phyloP scores from a whole-genome alignment of 2,329 filamentous ascomycete species.

The Colletotrichum caudatum region DNA sequence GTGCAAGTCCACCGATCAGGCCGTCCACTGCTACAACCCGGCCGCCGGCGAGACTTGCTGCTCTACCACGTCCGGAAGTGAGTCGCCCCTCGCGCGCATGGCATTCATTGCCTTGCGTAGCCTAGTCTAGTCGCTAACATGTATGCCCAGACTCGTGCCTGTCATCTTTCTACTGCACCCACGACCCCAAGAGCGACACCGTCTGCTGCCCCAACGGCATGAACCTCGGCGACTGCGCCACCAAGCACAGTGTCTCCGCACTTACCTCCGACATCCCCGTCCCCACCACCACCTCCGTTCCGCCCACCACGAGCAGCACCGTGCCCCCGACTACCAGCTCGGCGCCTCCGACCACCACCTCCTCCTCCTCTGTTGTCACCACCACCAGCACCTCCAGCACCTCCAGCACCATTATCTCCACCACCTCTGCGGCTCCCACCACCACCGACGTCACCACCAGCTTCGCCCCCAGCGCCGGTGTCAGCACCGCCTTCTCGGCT shows the following conservation, averaged over 20 bases:
- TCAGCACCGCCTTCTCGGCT: constrained; percentile 25
- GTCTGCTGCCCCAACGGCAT: constrained; percentile 72
- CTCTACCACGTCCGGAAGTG: constrained; percentile 67
- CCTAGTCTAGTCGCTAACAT: constrained; percentile 20
- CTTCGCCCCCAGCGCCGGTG: constrained; percentile 27
- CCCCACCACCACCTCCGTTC: constrained; percentile 48
- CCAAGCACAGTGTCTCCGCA: constrained; percentile 58
- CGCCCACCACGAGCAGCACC: constrained; percentile 47
- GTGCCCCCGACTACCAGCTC: constrained; percentile 45
- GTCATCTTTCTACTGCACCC: constrained; percentile 72
- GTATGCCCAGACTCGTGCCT: constrained; percentile 68
- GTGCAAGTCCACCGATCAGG: constrained; percentile 62
- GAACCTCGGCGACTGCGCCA: constrained; percentile 66
- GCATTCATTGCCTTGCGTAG: background rate
- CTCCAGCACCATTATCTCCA: constrained; percentile 20
- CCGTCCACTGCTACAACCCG: constrained; percentile 71
- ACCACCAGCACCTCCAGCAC: constrained; percentile 22
- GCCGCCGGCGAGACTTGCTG: constrained; percentile 67
- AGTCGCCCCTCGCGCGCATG: constrained; percentile 46
- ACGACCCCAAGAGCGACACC: constrained; percentile 62
- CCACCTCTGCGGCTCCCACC: constrained; percentile 23
- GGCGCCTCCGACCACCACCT: constrained; percentile 44
- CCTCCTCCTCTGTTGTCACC: constrained; percentile 25
- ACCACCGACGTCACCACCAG: constrained; percentile 27
- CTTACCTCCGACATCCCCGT: constrained; percentile 61